phyloP scores from a whole-genome alignment of 768 basidiomycete species.

The Auricularia cornea region DNA sequence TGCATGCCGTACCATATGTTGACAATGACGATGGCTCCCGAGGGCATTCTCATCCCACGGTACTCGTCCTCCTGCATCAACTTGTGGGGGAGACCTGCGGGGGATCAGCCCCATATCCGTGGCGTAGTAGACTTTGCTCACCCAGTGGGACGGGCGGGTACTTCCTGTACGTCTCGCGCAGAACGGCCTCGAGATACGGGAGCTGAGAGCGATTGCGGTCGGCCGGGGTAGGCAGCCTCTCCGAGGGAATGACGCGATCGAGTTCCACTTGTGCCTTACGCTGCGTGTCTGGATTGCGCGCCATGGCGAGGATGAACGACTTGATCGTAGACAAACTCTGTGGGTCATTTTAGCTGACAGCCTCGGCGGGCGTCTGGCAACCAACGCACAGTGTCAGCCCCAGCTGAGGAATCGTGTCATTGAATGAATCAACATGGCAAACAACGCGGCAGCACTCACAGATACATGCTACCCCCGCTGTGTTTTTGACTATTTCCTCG shows the following conservation, averaged over 20 bases:
- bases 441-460: conserved; percentile 21
- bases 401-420: too few species aligned
- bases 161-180: conserved; percentile 32
- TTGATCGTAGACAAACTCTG: too few species aligned
- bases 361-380: too few species aligned
- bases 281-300: too few species aligned
- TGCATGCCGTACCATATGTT: neutral
- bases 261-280: too few species aligned
- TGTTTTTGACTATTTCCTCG: conserved; percentile 42
- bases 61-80: neutral
- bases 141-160: conserved; percentile 31
- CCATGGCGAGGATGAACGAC: too few species aligned
- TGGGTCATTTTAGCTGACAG: too few species aligned
- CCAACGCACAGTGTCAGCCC: too few species aligned
- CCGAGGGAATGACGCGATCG: neutral
- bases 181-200: conserved; percentile 30
- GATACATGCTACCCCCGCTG: conserved; percentile 42
- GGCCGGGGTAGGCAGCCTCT: conserved; percentile 37
- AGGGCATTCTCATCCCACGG: conserved; percentile 1
- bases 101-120: neutral
- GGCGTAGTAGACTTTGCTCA: neutral
- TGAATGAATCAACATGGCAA: too few species aligned
- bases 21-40: neutral
- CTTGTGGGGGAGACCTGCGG: neutral
- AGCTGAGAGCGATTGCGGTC: conserved; percentile 30